Percentiles rank a stretch among this genome's conserved stretches.
Evolutionary conservation across 2,329 filamentous ascomycete genomes (phyloP).

Genomic region (Cryphonectria japonica): DNA sequence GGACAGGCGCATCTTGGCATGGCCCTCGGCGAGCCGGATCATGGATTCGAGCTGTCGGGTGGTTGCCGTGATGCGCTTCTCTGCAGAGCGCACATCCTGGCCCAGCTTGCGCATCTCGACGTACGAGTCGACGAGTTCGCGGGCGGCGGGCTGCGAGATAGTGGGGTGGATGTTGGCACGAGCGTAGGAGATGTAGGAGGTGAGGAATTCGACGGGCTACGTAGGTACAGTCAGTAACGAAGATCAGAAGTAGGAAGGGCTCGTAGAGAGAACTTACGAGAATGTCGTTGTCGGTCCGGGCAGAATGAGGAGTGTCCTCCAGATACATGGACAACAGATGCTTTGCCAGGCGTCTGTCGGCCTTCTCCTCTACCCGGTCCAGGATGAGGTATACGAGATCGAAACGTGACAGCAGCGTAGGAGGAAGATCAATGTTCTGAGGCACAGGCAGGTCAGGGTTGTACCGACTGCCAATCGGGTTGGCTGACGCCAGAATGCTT

Average conservation of each 20-base stretch:
- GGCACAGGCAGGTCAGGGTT: conserved; percentile 95
- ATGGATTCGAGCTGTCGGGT: conserved; percentile 96
- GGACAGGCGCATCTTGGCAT: conserved; percentile 95
- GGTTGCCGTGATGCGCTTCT: conserved; percentile 96
- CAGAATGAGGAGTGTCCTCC: conserved; percentile 90
- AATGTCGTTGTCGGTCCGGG: conserved; percentile 73
- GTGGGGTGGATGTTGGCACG: conserved; percentile 82
- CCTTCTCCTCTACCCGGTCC: conserved; percentile 88
- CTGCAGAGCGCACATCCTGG: conserved; percentile 80
- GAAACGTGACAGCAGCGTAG: conserved; percentile 92
- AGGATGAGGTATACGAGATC: conserved; percentile 96
- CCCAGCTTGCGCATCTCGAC: conserved; percentile 95
- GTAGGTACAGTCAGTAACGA: conserved; percentile 13
- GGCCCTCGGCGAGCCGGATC: conserved; percentile 95
- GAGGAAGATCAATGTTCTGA: conserved; percentile 96
- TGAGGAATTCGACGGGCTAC: conserved; percentile 91
- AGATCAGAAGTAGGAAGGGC: neutral
- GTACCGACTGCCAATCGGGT: conserved; percentile 97
- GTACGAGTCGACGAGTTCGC: conserved; percentile 83
- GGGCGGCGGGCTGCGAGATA: conserved; percentile 78
- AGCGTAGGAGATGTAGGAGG: conserved; percentile 95
- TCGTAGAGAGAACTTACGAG: conserved; percentile 60
- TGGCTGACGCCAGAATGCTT: conserved; percentile 93
- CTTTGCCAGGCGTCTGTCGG: conserved; percentile 84
- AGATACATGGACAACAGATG: conserved; percentile 96